Evolutionary conservation across 495 filamentous ascomycete species (phyloP).

Genomic region (Parathielavia appendiculata): DNA sequence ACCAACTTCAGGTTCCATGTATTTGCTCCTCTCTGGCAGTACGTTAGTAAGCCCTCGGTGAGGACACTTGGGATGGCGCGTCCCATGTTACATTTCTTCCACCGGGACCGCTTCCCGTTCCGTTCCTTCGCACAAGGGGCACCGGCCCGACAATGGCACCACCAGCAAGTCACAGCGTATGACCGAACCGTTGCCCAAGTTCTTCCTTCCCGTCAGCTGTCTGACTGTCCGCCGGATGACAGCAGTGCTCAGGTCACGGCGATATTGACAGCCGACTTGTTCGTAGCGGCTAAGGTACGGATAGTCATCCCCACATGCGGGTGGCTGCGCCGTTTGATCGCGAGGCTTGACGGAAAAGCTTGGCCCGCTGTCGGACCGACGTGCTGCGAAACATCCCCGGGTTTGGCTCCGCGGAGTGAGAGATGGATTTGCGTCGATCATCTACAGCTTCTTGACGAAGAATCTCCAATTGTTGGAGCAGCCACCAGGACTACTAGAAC

Average conservation of each 20-base stretch:
- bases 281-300: too few species aligned
- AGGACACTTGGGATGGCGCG: not conserved
- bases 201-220: not conserved
- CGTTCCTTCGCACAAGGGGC: slow-evolving; percentile 1
- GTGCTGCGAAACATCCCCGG: not conserved
- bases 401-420: too few species aligned
- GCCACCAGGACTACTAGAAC: too few species aligned
- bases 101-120: not conserved
- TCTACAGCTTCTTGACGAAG: too few species aligned
- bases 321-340: not conserved
- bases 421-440: too few species aligned
- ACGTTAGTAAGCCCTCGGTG: not conserved
- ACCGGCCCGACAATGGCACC: slow-evolving; percentile 3
- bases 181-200: not conserved
- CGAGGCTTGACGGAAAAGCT: not conserved
- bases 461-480: too few species aligned
- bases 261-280: not conserved
- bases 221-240: not conserved
- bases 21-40: not conserved
- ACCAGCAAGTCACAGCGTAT: not conserved
- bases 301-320: not conserved
- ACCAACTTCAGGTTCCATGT: not conserved
- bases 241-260: not conserved
- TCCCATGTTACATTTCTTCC: not conserved
- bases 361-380: not conserved